Conservation (phyloP, 306 rosid genomes). For the Trichosanthes truncata region DNA sequence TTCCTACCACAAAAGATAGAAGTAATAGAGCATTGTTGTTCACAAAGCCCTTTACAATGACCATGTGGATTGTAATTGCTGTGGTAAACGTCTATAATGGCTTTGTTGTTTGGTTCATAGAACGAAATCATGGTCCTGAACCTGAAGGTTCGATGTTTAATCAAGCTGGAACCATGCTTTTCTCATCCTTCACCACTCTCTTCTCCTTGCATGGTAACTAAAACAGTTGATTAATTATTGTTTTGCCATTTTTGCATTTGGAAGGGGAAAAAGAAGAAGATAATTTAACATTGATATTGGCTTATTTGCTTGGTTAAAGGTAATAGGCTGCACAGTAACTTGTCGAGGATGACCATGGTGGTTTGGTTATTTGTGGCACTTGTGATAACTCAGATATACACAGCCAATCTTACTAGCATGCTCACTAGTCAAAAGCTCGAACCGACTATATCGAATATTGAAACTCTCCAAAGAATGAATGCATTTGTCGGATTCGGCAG, state of each 20-base stretch:
- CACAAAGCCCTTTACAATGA: constrained; percentile 35
- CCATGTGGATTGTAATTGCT: constrained; percentile 32
- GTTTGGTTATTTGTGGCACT: constrained; percentile 44
- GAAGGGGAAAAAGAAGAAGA: background rate
- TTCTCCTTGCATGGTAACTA: constrained; percentile 32
- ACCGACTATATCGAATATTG: constrained; percentile 25
- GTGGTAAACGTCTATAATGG: constrained; percentile 31
- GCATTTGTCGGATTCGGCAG: constrained; percentile 23
- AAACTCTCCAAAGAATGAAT: constrained; percentile 11
- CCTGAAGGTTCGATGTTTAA: constrained; percentile 22
- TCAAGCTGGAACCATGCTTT: constrained; percentile 32
- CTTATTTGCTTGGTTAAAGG: constrained; percentile 14
- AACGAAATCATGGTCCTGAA: constrained; percentile 19
- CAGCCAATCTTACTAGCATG: constrained; percentile 39
- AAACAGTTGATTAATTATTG: too few relatives aligned
- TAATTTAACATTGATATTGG: background rate
- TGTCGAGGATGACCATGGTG: constrained; percentile 38
- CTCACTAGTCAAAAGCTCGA: constrained; percentile 36
- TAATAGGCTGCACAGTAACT: constrained; percentile 22
- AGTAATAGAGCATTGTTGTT: constrained; percentile 24
- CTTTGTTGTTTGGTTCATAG: constrained; percentile 43
- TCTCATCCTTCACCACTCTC: constrained; percentile 35
- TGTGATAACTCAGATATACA: constrained; percentile 33
- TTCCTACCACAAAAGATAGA: constrained; percentile 17
- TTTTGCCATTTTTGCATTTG: background rate